Conservation (phyloP, 805 yeast species). For the Ogataea populi-albae region DNA sequence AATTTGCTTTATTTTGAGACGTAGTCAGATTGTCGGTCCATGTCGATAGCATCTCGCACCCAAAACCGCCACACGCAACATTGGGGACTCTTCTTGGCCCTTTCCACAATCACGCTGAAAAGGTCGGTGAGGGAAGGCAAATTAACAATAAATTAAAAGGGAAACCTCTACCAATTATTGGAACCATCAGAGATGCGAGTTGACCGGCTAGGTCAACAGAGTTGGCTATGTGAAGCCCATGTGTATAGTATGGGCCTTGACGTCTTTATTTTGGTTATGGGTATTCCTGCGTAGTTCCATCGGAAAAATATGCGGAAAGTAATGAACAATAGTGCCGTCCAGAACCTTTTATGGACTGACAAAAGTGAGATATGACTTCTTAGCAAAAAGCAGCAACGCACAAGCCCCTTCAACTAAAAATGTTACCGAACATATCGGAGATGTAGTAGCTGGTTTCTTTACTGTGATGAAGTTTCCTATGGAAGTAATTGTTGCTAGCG, state of each 20-base stretch:
- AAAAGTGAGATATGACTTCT: conserved; percentile 15
- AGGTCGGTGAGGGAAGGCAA: not conserved
- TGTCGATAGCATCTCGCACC: conserved; percentile 1
- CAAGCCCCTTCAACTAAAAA: not conserved
- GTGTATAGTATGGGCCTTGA: conserved; percentile 10
- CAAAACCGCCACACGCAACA: conserved; percentile 1
- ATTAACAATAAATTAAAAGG: conserved; percentile 1
- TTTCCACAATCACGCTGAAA: conserved; percentile 1
- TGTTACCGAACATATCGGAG: not conserved
- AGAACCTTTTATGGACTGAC: conserved; percentile 10
- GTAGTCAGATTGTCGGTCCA: not conserved
- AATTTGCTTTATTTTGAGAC: not conserved
- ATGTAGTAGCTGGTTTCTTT: not conserved
- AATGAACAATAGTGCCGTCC: conserved; percentile 19
- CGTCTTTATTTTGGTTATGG: conserved; percentile 3
- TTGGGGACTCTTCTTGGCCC: conserved; percentile 1
- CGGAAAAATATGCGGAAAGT: conserved; percentile 20
- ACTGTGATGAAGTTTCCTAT: not conserved
- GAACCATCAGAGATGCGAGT: no score
- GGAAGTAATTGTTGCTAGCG: not conserved
- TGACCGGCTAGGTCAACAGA: conserved; percentile 9
- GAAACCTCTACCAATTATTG: not conserved
- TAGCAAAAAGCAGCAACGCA: not conserved
- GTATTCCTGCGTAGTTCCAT: conserved; percentile 19
- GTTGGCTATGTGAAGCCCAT: conserved; percentile 12